Conservation (phyloP, 2,329 filamentous ascomycete genomes). For the Stagonosporopsis tanaceti region DNA sequence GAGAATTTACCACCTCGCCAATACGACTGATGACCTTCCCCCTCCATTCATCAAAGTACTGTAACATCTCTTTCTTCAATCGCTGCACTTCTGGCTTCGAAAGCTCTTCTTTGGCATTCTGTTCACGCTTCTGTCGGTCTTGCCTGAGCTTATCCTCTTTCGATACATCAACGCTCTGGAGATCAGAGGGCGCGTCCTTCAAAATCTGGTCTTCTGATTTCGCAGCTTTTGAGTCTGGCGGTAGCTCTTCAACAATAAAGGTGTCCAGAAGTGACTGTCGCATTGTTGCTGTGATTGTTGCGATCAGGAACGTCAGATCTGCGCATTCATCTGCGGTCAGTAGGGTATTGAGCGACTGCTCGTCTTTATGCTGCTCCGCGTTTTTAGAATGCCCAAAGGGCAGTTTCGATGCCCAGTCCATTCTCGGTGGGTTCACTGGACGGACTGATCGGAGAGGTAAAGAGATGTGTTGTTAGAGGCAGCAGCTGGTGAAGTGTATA, state of each 20-base stretch:
- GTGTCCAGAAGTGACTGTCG: slow-evolving; percentile 54
- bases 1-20: slow-evolving; percentile 66
- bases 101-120: slow-evolving; percentile 57
- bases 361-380: slow-evolving; percentile 34
- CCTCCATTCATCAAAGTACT: slow-evolving; percentile 84
- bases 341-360: slow-evolving; percentile 55
- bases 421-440: slow-evolving; percentile 9
- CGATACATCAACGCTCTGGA: slow-evolving; percentile 35
- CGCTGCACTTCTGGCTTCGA: slow-evolving; percentile 64
- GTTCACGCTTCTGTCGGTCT: slow-evolving; percentile 39
- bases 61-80: slow-evolving; percentile 72
- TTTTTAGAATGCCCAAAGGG: slow-evolving; percentile 45
- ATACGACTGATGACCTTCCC: slow-evolving; percentile 73
- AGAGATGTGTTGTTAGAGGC: slow-evolving; percentile 1
- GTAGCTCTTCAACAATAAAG: slow-evolving; percentile 48
- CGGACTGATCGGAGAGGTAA: neutral
- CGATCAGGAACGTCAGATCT: slow-evolving; percentile 58
- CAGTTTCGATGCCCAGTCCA: slow-evolving; percentile 46
- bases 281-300: slow-evolving; percentile 58
- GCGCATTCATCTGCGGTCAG: slow-evolving; percentile 56
- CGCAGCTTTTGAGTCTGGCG: slow-evolving; percentile 19
- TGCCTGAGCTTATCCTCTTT: slow-evolving; percentile 45
- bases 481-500: slow-evolving; percentile 3
- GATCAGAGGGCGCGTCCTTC: slow-evolving; percentile 33
- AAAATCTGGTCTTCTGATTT: slow-evolving; percentile 37